Conservation (phyloP, 2,329 filamentous ascomycete genomes). For the Diaporthe aspalathi region DNA sequence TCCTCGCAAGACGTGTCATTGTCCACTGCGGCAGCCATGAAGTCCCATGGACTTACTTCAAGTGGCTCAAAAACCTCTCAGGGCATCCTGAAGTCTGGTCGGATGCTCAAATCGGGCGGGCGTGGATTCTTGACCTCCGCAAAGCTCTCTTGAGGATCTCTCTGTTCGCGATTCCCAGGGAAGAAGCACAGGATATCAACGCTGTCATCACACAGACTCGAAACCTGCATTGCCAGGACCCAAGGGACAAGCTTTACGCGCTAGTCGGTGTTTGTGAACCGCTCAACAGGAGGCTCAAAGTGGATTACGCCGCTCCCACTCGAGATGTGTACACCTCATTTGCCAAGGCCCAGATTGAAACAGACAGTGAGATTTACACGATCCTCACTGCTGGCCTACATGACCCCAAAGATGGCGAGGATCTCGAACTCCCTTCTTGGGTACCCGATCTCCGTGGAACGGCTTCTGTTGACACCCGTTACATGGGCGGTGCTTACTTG, state of each 20-base stretch:
- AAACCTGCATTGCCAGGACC: background rate
- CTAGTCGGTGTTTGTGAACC: background rate
- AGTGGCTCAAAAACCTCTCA: background rate
- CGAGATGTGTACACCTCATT: background rate
- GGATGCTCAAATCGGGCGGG: background rate
- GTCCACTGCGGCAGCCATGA: slow-evolving; percentile 1
- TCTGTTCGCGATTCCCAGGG: background rate
- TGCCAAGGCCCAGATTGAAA: background rate
- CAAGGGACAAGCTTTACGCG: background rate
- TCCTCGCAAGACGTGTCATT: background rate
- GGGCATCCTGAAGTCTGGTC: no score
- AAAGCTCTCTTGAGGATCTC: background rate
- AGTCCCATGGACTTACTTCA: background rate
- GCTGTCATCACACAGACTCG: background rate
- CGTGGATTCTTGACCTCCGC: background rate
- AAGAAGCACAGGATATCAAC: background rate
- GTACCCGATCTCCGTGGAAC: background rate
- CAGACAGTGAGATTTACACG: background rate
- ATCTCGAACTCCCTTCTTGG: background rate
- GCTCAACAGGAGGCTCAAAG: background rate
- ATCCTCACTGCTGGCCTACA: background rate
- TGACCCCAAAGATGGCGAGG: background rate
- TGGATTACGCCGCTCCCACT: background rate
- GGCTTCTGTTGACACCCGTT: background rate
- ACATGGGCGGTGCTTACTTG: background rate